Evolutionary conservation across 441 rosid species (phyloP).

Genomic region (Breynia disticha): DNA sequence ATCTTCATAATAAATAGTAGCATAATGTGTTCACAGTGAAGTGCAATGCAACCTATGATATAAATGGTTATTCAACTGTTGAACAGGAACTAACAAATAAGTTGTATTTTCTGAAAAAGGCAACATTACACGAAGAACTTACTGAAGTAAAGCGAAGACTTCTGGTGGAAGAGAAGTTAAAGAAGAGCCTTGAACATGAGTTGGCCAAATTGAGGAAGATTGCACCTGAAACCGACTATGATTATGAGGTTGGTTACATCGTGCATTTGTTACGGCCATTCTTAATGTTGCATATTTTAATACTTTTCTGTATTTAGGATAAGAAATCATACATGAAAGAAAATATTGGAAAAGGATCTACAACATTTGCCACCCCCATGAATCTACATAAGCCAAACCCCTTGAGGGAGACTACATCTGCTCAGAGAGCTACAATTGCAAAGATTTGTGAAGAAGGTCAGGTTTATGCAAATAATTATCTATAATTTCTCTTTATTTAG

Average conservation of each 20-base stretch:
- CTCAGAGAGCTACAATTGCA: conserved; percentile 84
- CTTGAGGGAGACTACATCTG: conserved; percentile 46
- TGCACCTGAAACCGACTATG: conserved; percentile 42
- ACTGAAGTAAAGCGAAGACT: conserved; percentile 47
- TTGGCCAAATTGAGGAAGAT: conserved; percentile 49
- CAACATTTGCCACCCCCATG: conserved; percentile 28
- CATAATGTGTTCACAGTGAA: conserved; percentile 3
- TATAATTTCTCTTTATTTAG: conserved; percentile 3
- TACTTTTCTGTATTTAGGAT: conserved; percentile 28
- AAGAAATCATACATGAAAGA: conserved; percentile 45
- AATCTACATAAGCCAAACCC: conserved; percentile 45
- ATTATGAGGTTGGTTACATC: conserved; percentile 22
- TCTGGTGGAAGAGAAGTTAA: conserved; percentile 54
- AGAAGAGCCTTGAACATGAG: conserved; percentile 60
- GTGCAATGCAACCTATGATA: background rate
- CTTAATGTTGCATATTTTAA: conserved; percentile 15
- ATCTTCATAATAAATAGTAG: background rate
- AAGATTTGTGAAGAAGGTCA: conserved; percentile 95
- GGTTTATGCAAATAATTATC: conserved; percentile 1
- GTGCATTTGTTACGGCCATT: conserved; percentile 6
- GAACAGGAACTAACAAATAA: conserved; percentile 6
- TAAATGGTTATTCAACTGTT: conserved; percentile 5
- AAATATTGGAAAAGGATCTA: conserved; percentile 36
- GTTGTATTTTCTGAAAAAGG: conserved; percentile 27
- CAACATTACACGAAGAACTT: conserved; percentile 52